Percentiles rank a stretch among this genome's conserved stretches.
Conservation (phyloP, 768 basidiomycete genomes). For the Collybiopsis luxurians region DNA sequence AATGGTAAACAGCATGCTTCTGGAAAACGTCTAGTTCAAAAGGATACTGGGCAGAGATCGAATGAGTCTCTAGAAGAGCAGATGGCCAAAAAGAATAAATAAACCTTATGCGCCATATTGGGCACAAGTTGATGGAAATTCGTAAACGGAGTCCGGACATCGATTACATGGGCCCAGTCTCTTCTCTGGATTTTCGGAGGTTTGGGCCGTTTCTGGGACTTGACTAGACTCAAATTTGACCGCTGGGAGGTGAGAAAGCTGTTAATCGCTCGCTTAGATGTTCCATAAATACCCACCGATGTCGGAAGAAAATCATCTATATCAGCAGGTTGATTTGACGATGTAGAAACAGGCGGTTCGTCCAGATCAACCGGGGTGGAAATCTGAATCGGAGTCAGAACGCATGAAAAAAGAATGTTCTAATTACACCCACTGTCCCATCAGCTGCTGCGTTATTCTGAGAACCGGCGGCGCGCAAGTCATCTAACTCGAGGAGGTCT, state of each 20-base stretch:
- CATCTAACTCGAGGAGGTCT: constrained; percentile 24
- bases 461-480: constrained; percentile 9
- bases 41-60: constrained; percentile 68
- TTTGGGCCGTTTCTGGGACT: constrained; percentile 34
- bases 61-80: background rate
- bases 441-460: background rate
- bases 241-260: constrained; percentile 35
- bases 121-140: constrained; percentile 94
- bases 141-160: constrained; percentile 83
- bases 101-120: constrained; percentile 91
- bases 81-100: background rate
- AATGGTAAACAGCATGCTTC: constrained; percentile 96
- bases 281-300: constrained; percentile 35
- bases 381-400: background rate
- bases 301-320: constrained; percentile 81
- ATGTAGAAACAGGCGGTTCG: constrained; percentile 10
- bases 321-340: constrained; percentile 34
- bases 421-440: background rate
- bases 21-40: constrained; percentile 99
- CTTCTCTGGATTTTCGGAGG: constrained; percentile 65
- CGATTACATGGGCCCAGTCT: constrained; percentile 98
- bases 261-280: too few species aligned
- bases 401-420: background rate
- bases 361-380: background rate
- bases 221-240: constrained; percentile 55